Conservation (phyloP, 768 basidiomycete species). For the Fomitopsis pulvina region DNA sequence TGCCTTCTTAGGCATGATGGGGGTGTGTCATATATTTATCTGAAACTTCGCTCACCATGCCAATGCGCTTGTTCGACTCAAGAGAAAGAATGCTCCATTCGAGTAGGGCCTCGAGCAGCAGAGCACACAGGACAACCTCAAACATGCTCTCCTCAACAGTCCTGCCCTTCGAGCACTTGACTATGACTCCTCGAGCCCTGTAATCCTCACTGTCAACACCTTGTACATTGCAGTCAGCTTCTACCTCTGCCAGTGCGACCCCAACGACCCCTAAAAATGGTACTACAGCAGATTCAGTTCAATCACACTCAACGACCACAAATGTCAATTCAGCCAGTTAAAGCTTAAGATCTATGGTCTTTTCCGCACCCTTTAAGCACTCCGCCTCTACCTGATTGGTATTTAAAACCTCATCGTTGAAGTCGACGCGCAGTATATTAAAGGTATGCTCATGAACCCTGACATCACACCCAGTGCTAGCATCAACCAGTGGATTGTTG, state of each 20-base stretch:
- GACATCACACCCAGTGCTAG: constrained; percentile 31
- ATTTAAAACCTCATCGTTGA: constrained; percentile 28
- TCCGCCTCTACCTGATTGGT: constrained; percentile 5
- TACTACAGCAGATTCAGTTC: constrained; percentile 31
- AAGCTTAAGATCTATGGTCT: constrained; percentile 24
- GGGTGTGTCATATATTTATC: constrained; percentile 18
- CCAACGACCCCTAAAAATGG: too few relatives aligned
- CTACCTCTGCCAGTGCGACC: constrained; percentile 23
- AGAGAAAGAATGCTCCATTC: constrained; percentile 16
- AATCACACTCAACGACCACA: constrained; percentile 27
- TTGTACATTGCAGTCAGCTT: constrained; percentile 17
- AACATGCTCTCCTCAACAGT: too few relatives aligned
- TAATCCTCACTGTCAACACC: constrained; percentile 21
- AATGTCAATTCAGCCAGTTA: constrained; percentile 16
- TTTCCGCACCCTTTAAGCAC: constrained; percentile 6
- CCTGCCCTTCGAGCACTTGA: constrained; percentile 17
- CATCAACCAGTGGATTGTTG: constrained; percentile 38
- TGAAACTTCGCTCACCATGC: constrained; percentile 17
- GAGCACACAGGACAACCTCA: constrained; percentile 7
- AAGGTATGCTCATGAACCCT: constrained; percentile 34
- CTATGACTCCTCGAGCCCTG: constrained; percentile 10
- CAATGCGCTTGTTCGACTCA: constrained; percentile 13
- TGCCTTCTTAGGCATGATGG: constrained; percentile 19
- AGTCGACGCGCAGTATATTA: constrained; percentile 32
- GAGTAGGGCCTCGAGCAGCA: constrained; percentile 11